Base-by-base conservation (phyloP, 2,329 filamentous ascomycete species). In the Penicillium corylophilum region DNA sequence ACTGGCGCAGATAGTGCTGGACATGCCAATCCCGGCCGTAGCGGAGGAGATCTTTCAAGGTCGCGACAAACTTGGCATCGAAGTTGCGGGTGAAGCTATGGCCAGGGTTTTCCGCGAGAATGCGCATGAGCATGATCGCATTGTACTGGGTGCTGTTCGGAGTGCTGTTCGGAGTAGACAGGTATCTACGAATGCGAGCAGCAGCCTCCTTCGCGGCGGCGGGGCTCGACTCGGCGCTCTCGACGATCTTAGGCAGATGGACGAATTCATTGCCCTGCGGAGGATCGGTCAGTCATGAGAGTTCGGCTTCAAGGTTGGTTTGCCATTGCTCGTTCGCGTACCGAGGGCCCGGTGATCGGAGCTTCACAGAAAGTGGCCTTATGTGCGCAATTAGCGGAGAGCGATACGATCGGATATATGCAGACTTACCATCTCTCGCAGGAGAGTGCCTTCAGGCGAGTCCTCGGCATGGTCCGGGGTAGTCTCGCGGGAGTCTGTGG, bases 51-150 rank as follows among this genome's bases (percentile, higher is more conserved):
- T 89, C 82, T 73, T 92, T 93, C 15, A 89, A 75, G 0, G 85
- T 85, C 38, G 87, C 81, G 47, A 89, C 83, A 66, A 96, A 97
- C 64, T 90, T 90, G 66, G 86, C 81, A 71, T 96, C 92, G 38
- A 97, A 73, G 69, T 95, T 92, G 60, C 88, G 83, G n/a, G 93
- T 96, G 66, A 99, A 99, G 1, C 85, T 90, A 47, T 82, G 81
- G 26, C 93, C 93, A 0, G 94, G 94, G 69, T 99, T 96, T 71
- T 97, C 92, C 62, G 86, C 81, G 59, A 99, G 78, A 65, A 99
- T 99, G 55, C 93, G 87, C 61, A 95, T 80, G 50, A 99, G 82
- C 94, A 97, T 97, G 65, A 97, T 85, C 57, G 90, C 88, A 75
- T 97, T 96, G 80, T 96, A 97, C 72, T 97, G 93, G 61, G 86